Evolutionary conservation across 176 grass and related monocot genomes (phyloP).

Genomic region (Calamus simplicifolius): DNA sequence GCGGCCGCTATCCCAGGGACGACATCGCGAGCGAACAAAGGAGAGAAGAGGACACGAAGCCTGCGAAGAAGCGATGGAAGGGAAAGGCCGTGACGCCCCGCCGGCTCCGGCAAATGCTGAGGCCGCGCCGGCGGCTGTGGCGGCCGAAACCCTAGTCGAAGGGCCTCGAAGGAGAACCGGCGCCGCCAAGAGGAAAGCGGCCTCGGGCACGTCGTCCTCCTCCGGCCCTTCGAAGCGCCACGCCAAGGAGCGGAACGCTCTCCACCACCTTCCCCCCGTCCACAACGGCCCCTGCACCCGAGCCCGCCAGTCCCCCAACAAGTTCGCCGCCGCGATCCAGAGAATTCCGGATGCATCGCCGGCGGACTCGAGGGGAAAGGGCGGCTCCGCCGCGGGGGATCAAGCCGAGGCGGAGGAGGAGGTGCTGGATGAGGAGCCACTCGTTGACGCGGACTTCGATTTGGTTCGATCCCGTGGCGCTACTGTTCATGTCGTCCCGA

Average conservation of each 20-base stretch:
- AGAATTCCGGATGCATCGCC: constrained; percentile 6
- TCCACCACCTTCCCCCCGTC: constrained; percentile 47
- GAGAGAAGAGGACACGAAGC: background rate
- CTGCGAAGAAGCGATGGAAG: constrained; percentile 45
- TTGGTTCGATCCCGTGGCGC: constrained; percentile 74
- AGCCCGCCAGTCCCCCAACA: constrained; percentile 85
- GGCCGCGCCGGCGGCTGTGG: constrained; percentile 20
- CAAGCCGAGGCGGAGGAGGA: constrained; percentile 32
- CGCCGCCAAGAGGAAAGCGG: constrained; percentile 73
- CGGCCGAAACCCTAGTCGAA: constrained; percentile 16
- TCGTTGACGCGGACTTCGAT: constrained; percentile 53
- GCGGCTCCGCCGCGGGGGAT: constrained; percentile 17
- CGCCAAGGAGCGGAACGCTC: constrained; percentile 82
- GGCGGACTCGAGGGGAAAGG: constrained; percentile 24
- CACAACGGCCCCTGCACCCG: constrained; percentile 89
- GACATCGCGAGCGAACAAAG: background rate
- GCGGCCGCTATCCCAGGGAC: background rate
- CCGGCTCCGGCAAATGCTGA: constrained; percentile 15
- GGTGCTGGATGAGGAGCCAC: constrained; percentile 27
- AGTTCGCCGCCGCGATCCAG: constrained; percentile 27
- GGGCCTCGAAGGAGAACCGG: constrained; percentile 19
- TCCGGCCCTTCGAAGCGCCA: constrained; percentile 72
- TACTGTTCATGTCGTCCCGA: constrained; percentile 77
- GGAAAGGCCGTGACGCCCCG: constrained; percentile 30
- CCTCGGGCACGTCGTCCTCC: constrained; percentile 13